Percentiles rank a stretch among this genome's conserved stretches.
Evolutionary conservation across 768 basidiomycete genomes (phyloP).

Genomic region (Tephrocybe sp.): DNA sequence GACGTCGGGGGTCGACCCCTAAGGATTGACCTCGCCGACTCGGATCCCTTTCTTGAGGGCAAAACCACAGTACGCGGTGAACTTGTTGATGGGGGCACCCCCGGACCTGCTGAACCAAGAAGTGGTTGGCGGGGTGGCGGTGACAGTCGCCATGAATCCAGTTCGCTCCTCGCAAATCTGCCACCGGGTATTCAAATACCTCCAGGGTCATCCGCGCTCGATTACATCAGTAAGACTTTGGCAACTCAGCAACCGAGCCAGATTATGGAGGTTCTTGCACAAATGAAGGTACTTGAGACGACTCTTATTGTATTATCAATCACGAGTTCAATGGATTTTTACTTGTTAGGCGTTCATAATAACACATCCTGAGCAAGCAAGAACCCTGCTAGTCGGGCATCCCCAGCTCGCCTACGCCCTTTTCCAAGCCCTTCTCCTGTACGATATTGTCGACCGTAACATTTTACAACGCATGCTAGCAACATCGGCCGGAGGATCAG

Average conservation of each 20-base stretch:
- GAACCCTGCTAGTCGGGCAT: slow-evolving; percentile 70
- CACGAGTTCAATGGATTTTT: too few species aligned
- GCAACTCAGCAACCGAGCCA: slow-evolving; percentile 81
- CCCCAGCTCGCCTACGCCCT: slow-evolving; percentile 96
- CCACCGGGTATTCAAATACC: slow-evolving; percentile 77
- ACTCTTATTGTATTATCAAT: too few species aligned
- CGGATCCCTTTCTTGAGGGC: slow-evolving; percentile 87
- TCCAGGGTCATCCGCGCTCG: slow-evolving; percentile 68
- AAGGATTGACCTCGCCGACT: slow-evolving; percentile 92
- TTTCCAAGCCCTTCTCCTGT: slow-evolving; percentile 89
- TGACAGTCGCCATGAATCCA: slow-evolving; percentile 36
- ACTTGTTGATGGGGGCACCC: slow-evolving; percentile 64
- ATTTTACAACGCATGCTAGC: slow-evolving; percentile 72
- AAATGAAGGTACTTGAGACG: slow-evolving; percentile 99
- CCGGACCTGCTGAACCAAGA: slow-evolving; percentile 52
- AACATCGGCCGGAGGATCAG: slow-evolving; percentile 27
- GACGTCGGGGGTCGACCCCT: slow-evolving; percentile 91
- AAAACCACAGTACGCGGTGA: slow-evolving; percentile 87
- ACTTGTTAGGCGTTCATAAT: slow-evolving; percentile 79
- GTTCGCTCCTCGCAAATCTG: slow-evolving; percentile 59
- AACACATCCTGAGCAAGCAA: slow-evolving; percentile 87
- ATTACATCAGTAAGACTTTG: slow-evolving; percentile 82
- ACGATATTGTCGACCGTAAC: slow-evolving; percentile 88
- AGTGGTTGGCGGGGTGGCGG: slow-evolving; percentile 50
- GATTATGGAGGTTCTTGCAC: slow-evolving; percentile 90